phyloP scores from a whole-genome alignment of 192 early-diverging fungal genomes.

The Podila epigama region DNA sequence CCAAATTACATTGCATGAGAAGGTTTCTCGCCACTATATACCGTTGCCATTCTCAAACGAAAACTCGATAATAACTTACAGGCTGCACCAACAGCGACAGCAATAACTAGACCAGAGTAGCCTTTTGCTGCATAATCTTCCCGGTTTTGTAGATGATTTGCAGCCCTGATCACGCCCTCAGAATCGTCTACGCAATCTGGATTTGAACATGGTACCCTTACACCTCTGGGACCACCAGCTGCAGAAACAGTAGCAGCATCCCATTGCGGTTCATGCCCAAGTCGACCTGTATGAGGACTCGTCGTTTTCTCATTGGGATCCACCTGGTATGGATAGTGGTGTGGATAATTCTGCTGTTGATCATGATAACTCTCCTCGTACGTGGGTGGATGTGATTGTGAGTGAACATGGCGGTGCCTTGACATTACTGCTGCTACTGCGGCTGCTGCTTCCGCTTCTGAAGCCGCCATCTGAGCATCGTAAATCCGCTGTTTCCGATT shows the following conservation, averaged over 20 bases:
- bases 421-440: background rate
- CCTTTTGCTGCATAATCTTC: slow-evolving; percentile 18
- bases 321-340: too few species aligned
- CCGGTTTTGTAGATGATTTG: background rate
- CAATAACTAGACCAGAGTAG: slow-evolving; percentile 21
- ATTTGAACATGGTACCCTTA: background rate
- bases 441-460: background rate
- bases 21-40: too few species aligned
- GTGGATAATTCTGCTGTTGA: background rate
- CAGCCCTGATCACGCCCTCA: background rate
- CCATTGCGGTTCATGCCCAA: too few species aligned
- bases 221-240: too few species aligned
- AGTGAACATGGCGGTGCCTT: background rate
- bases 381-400: background rate
- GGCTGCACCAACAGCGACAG: slow-evolving; percentile 18
- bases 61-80: too few species aligned
- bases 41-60: too few species aligned
- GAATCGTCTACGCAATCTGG: background rate
- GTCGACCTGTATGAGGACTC: too few species aligned
- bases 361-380: background rate
- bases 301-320: too few species aligned
- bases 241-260: too few species aligned
- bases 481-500: slow-evolving; percentile 14
- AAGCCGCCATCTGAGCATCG: background rate
- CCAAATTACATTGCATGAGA: too few species aligned